Evolutionary conservation across 2,329 filamentous ascomycete species (phyloP).

Genomic region (Mariannaea sp.): DNA sequence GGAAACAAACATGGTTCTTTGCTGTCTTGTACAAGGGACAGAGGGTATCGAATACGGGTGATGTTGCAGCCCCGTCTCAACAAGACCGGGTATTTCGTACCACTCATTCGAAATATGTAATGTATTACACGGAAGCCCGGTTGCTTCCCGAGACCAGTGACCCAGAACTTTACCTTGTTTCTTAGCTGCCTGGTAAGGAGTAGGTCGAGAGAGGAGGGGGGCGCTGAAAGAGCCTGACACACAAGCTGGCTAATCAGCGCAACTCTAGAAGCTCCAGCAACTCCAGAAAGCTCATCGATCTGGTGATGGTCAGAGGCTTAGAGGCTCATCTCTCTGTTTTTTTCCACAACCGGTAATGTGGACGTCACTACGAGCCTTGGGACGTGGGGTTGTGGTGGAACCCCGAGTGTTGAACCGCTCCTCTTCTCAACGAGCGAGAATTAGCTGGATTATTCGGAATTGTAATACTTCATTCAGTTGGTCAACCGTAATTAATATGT

Average conservation of each 20-base stretch:
- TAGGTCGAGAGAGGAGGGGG: not conserved
- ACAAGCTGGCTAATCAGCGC: slow-evolving; percentile 7
- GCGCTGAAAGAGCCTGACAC: slow-evolving; percentile 17
- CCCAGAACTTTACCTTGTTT: not conserved
- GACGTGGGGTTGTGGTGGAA: slow-evolving; percentile 21
- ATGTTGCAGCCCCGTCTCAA: no score
- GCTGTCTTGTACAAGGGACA: slow-evolving; percentile 2
- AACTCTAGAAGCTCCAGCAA: slow-evolving; percentile 13
- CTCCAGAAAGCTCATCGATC: no score
- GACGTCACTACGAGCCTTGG: slow-evolving; percentile 20
- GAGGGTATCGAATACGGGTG: not conserved
- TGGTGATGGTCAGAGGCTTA: slow-evolving; percentile 2
- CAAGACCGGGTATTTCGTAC: no score
- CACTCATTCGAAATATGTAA: not conserved
- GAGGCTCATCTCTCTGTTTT: slow-evolving; percentile 13
- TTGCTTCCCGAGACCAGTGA: not conserved
- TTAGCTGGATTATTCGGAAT: no score
- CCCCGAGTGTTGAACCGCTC: not conserved
- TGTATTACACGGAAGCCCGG: no score
- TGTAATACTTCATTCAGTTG: no score
- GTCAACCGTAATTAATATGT: no score
- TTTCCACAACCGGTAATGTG: slow-evolving; percentile 11
- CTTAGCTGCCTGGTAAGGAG: not conserved
- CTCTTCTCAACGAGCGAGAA: no score
- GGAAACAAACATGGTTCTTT: not conserved